A percentile compares a stretch with the other conserved stretches of the same genome.
phyloP scores from a whole-genome alignment of 108 stramenopile species.

The Asterionellopsis glacialis region DNA sequence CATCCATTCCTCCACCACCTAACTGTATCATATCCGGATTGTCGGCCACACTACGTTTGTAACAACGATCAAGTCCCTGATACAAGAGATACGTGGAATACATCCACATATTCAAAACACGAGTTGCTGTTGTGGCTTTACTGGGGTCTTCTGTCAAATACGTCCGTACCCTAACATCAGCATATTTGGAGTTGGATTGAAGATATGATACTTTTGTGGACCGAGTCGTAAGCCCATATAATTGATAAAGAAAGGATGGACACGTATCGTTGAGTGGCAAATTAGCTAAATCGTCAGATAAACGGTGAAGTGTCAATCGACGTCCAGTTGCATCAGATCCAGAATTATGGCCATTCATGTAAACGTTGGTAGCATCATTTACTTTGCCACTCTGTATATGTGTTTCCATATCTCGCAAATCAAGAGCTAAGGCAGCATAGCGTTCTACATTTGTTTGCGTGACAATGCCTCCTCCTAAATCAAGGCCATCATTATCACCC shows the following conservation, averaged over 20 bases:
- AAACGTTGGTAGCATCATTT: slow-evolving; percentile 45
- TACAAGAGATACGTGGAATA: slow-evolving; percentile 63
- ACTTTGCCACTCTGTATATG: slow-evolving; percentile 11
- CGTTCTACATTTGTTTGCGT: slow-evolving; percentile 66
- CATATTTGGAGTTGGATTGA: slow-evolving; percentile 34
- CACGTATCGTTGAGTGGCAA: slow-evolving; percentile 26
- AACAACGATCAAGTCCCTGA: slow-evolving; percentile 52
- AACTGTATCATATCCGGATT: slow-evolving; percentile 36
- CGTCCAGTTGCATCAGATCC: slow-evolving; percentile 25
- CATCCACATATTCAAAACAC: slow-evolving; percentile 61
- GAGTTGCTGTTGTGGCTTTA: slow-evolving; percentile 42
- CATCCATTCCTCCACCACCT: slow-evolving; percentile 51
- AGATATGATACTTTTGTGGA: slow-evolving; percentile 16
- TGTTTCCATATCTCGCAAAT: slow-evolving; percentile 58
- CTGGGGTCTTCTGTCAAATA: slow-evolving; percentile 21
- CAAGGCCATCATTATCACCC: slow-evolving; percentile 13
- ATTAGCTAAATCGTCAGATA: slow-evolving; percentile 20
- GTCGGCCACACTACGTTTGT: slow-evolving; percentile 46
- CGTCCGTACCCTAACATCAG: slow-evolving; percentile 46
- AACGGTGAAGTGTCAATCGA: slow-evolving; percentile 23
- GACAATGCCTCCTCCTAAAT: slow-evolving; percentile 64
- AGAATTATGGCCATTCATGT: slow-evolving; percentile 50
- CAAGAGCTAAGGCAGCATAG: slow-evolving; percentile 53
- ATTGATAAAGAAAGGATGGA: slow-evolving; percentile 55
- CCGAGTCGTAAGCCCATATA: slow-evolving; percentile 55